Conservation (phyloP, 2,329 filamentous ascomycete genomes). For the Colletotrichum cuscutae region DNA sequence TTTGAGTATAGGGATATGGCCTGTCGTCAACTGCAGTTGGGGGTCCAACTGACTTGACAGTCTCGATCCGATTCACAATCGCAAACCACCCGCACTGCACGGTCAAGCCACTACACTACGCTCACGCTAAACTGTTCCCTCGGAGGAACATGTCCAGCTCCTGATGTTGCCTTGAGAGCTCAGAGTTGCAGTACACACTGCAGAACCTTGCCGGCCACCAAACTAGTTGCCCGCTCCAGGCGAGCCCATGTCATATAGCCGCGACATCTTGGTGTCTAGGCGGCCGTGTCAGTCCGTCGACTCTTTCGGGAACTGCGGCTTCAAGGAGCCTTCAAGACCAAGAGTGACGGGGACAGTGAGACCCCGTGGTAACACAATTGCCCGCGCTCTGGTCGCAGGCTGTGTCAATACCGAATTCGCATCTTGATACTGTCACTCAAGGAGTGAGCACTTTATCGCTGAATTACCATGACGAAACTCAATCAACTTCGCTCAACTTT, state of each 20-base stretch:
- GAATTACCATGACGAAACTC: neutral
- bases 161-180: neutral
- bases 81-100: neutral
- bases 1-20: constrained; percentile 6
- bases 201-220: neutral
- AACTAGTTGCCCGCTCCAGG: neutral
- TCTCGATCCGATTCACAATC: neutral
- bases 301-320: constrained; percentile 14
- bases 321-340: constrained; percentile 6
- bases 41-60: constrained; percentile 11
- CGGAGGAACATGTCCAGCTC: constrained; percentile 18
- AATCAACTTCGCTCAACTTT: neutral
- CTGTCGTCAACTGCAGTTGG: constrained; percentile 5
- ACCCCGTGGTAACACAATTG: neutral
- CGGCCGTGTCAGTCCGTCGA: neutral
- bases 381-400: constrained; percentile 1
- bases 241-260: constrained; percentile 1
- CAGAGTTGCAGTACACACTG: constrained; percentile 11
- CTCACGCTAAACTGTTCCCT: constrained; percentile 5
- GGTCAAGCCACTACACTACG: neutral
- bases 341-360: neutral
- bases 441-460: neutral
- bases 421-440: neutral
- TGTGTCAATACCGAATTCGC: neutral
- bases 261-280: constrained; percentile 10